These are phyloP conservation scores for Ophiocordyceps camponoti-rufipedis DNA, from an alignment of 2,329 filamentous ascomycete genomes.

Conservation along the genomic window DNA sequence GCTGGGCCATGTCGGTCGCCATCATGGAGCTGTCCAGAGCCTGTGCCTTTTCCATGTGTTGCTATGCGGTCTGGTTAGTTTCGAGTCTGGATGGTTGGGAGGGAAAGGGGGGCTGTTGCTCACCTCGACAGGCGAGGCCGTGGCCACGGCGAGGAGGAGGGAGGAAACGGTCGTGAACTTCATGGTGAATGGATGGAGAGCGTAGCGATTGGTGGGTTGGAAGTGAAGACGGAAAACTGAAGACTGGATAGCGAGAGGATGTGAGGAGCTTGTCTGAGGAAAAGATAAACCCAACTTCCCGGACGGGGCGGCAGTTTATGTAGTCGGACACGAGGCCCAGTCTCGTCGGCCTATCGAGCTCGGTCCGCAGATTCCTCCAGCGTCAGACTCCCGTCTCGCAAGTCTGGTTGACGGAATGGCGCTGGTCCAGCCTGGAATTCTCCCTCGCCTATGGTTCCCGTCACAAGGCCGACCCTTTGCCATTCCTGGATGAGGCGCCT, in stretches of 20 bases:
- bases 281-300: not conserved
- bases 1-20: no score
- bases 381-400: not conserved
- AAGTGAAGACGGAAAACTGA: not conserved
- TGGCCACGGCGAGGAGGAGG: not conserved
- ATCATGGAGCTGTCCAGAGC: no score
- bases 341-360: not conserved
- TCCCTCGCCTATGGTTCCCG: no score
- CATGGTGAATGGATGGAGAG: not conserved
- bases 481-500: no score
- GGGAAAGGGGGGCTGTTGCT: not conserved
- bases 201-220: not conserved
- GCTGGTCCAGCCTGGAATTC: not conserved
- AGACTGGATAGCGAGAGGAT: not conserved
- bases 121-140: not conserved
- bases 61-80: not conserved
- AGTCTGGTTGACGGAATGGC: not conserved
- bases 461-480: no score
- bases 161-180: not conserved
- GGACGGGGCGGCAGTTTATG: not conserved
- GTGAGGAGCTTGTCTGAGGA: not conserved
- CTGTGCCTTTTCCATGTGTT: not conserved
- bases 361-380: not conserved
- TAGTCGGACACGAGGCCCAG: not conserved
- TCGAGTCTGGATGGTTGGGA: not conserved